Evolutionary conservation across 2,329 filamentous ascomycete genomes (phyloP), one percentile per base, ranked within the genome.

Genomic region (Monilinia polystroma): DNA sequence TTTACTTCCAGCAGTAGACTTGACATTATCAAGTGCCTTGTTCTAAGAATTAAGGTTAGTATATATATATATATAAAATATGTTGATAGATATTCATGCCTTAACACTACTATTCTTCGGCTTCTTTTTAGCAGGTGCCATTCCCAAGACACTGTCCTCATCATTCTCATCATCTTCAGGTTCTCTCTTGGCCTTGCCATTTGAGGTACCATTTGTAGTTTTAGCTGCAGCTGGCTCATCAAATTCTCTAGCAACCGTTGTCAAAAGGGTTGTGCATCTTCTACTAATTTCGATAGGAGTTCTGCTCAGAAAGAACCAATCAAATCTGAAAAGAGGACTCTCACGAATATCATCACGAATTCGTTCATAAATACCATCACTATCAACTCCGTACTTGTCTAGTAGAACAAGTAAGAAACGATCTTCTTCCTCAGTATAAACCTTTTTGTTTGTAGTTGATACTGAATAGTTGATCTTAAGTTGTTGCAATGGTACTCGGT

Each of bases 381-480:
- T 90, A 76, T 99, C 96, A 47, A 99, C 88, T 8, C 96, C 95
- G 73, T 93, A 90, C 78, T 90, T 91, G 79, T 99, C 93, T 7
- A 99, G 84, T 80, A 97, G 90, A 60, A 99, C 94, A 45, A 99
- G 84, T 63, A 99, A 80, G 80, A 99, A 99, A 4, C 95, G 87
- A 76, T 99, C 95, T 78, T 99, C 95, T 76, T 99, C 95, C 77
- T 99, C 96, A 0, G 93, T 98, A 77, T 99, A 99, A 0, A 99
- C 93, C 81, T 99, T 99, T 82, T 99, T 99, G 85, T 99, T 99
- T 12, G 96, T 99, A 2, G 95, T 99, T 8, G 93, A 97, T 38
- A 99, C 95, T 0, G 93, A 97, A 79, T 99, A 99, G 80, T 97
- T 98, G 81, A 99, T 93, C 83, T 97, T 97, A 75, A 99, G 87